Evolutionary conservation across 805 yeast genomes (phyloP).

Genomic region (Suhomyces xylopsoci): DNA sequence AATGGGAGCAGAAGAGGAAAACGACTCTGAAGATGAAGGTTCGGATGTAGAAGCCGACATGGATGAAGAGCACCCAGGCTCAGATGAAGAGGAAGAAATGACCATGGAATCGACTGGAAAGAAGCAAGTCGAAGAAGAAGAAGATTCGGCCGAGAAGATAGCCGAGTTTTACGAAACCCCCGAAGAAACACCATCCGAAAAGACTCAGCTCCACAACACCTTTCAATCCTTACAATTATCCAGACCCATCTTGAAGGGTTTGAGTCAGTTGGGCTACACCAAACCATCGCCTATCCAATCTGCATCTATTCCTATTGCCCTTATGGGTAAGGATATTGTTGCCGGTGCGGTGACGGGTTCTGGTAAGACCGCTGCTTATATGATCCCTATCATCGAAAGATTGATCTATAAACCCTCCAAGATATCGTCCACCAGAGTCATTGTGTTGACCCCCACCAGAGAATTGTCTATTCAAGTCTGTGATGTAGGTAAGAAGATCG

Average conservation of each 20-base stretch:
- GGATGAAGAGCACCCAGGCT: conserved; percentile 14
- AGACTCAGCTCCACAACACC: conserved; percentile 51
- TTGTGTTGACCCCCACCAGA: conserved; percentile 93
- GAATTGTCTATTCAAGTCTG: conserved; percentile 95
- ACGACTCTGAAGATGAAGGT: conserved; percentile 26
- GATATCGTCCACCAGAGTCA: conserved; percentile 83
- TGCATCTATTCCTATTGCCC: conserved; percentile 88
- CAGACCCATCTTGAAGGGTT: conserved; percentile 84
- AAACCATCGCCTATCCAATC: conserved; percentile 93
- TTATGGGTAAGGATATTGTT: conserved; percentile 91
- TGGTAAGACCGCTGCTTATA: conserved; percentile 98
- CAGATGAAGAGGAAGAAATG: conserved; percentile 4
- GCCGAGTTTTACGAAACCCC: conserved; percentile 74
- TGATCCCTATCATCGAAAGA: conserved; percentile 94
- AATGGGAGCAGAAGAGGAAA: conserved; percentile 44
- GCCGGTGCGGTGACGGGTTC: conserved; percentile 99
- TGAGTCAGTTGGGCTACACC: conserved; percentile 76
- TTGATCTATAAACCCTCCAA: conserved; percentile 83
- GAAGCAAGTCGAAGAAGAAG: conserved; percentile 37
- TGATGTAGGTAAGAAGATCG: conserved; percentile 87
- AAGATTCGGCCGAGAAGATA: conserved; percentile 78
- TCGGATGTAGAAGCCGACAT: conserved; percentile 19
- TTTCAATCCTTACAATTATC: conserved; percentile 81
- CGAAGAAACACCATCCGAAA: conserved; percentile 43
- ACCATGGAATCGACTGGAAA: conserved; percentile 14